Evolutionary conservation across 108 stramenopile species (phyloP), one percentile per base, ranked within the genome.

Genomic region (Cyclotella kingstonii): DNA sequence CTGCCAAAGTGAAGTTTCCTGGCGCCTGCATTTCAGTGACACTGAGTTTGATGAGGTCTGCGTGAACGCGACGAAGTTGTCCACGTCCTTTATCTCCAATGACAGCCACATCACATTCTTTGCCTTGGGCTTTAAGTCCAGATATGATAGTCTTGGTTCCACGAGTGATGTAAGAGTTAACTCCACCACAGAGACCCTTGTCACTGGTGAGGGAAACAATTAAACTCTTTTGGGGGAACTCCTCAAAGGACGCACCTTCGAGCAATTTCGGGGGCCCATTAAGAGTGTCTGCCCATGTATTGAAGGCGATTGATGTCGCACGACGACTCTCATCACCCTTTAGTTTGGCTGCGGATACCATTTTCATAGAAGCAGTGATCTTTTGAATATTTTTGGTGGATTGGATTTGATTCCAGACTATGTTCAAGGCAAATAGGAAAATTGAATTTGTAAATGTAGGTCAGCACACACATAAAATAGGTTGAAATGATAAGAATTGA

Each of bases 291-390:
- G 89, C 76, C 91, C 95, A 93, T 11, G 64, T 56, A 72, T 91
- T 92, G 84, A 92, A 95, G 28, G 90, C 73, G 35, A 58, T 70
- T 19, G 91, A 85, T 41, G 81, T 79, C 26, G 68, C 46, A 17
- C 83, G 78, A 36, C 95, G 86, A 38, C 49, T 72, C 65, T 99
- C 95, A 59, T 98, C 99, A n/a, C 98, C 98, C 83, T 96, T 94
- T 36, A 99, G 81, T 89, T 99, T 99, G 76, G 99, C 97, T 18
- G 99, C 98, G 55, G 97, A 96, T 60, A 99, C 99, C 98, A 99
- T 97, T 81, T 99, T 99, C 98, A 99, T 99, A 43, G 98, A 98
- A 66, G 84, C 76, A 2, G 99, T 99, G 78, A 99, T 98, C 87
- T 99, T 99, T 52, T 85, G 75, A 69, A 99, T 97, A 84, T 98